Conservation (phyloP, 805 yeast genomes). For the Metschnikowia vanudenii region DNA sequence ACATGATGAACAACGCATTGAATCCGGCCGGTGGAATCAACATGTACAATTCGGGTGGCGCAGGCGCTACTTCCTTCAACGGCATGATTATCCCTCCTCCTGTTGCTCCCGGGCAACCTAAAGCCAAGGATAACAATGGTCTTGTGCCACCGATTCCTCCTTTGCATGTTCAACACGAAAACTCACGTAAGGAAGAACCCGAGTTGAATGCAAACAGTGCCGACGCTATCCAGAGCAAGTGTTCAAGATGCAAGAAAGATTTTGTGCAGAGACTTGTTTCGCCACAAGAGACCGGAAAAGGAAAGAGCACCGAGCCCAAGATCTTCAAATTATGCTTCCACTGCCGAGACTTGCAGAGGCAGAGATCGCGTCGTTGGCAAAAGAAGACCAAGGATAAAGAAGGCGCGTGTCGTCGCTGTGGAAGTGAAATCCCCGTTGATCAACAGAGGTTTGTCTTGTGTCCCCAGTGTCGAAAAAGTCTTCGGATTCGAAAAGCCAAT, state of each 20-base stretch:
- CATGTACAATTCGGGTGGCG: slow-evolving; percentile 7
- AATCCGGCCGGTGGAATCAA: background rate
- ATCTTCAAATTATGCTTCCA: slow-evolving; percentile 58
- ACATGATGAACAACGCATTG: background rate
- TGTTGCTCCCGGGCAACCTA: slow-evolving; percentile 3
- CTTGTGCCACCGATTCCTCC: slow-evolving; percentile 40
- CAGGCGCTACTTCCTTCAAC: slow-evolving; percentile 10
- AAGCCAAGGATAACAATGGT: slow-evolving; percentile 17
- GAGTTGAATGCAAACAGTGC: slow-evolving; percentile 9
- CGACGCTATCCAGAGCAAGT: slow-evolving; percentile 23
- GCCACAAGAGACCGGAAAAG: slow-evolving; percentile 28
- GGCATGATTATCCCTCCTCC: slow-evolving; percentile 12
- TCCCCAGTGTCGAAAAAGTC: slow-evolving; percentile 54
- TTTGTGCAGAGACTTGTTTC: slow-evolving; percentile 46
- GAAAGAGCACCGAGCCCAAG: slow-evolving; percentile 40
- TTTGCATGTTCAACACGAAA: slow-evolving; percentile 43
- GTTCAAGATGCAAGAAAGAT: slow-evolving; percentile 60
- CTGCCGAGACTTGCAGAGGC: slow-evolving; percentile 63
- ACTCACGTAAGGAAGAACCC: slow-evolving; percentile 17
- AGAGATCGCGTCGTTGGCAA: slow-evolving; percentile 65
- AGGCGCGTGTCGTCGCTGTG: slow-evolving; percentile 68
- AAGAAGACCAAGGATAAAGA: slow-evolving; percentile 54
- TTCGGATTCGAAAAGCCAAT: slow-evolving; percentile 54
- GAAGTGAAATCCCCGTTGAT: slow-evolving; percentile 49
- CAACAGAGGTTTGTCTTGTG: slow-evolving; percentile 57